Percentiles rank a stretch among this genome's conserved stretches.
Conservation (phyloP, 2,329 filamentous ascomycete genomes). For the Cyphellophora europaea region DNA sequence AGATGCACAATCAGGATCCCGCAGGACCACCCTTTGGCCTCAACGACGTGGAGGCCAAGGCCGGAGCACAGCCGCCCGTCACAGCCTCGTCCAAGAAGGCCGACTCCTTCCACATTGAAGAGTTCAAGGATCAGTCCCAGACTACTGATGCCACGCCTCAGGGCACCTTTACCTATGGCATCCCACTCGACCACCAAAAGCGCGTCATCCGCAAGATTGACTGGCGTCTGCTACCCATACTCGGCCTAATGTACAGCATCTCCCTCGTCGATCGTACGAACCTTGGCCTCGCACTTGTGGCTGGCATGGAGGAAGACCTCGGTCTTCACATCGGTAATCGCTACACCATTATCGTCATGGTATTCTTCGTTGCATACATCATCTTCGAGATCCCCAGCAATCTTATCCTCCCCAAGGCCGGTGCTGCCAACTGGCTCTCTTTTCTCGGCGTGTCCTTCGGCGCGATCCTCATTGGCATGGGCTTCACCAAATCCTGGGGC, state of each 20-base stretch:
- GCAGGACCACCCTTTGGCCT: too few relatives aligned
- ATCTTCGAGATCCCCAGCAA: conserved; percentile 55
- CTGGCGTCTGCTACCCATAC: conserved; percentile 29
- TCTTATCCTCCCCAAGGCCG: conserved; percentile 28
- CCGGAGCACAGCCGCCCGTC: too few relatives aligned
- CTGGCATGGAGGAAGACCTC: conserved; percentile 39
- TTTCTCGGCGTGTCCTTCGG: conserved; percentile 54
- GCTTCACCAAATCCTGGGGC: conserved; percentile 57
- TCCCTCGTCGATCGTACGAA: conserved; percentile 30
- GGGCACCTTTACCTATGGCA: neutral
- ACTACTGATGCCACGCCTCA: neutral
- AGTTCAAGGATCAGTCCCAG: too few relatives aligned
- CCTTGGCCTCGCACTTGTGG: conserved; percentile 16
- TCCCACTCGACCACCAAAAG: neutral
- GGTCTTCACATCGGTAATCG: conserved; percentile 51
- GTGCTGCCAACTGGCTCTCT: conserved; percentile 56
- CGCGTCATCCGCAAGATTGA: conserved; percentile 20
- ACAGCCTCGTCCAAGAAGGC: neutral
- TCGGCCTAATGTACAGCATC: conserved; percentile 30
- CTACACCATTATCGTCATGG: conserved; percentile 63
- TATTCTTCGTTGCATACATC: conserved; percentile 61
- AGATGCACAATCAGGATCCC: too few relatives aligned
- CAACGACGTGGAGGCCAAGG: too few relatives aligned
- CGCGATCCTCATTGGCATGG: conserved; percentile 57
- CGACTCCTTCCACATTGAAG: neutral